Evolutionary conservation across 768 basidiomycete genomes (phyloP), one percentile per base, ranked within the genome.

Genomic region (Suillus lakei): DNA sequence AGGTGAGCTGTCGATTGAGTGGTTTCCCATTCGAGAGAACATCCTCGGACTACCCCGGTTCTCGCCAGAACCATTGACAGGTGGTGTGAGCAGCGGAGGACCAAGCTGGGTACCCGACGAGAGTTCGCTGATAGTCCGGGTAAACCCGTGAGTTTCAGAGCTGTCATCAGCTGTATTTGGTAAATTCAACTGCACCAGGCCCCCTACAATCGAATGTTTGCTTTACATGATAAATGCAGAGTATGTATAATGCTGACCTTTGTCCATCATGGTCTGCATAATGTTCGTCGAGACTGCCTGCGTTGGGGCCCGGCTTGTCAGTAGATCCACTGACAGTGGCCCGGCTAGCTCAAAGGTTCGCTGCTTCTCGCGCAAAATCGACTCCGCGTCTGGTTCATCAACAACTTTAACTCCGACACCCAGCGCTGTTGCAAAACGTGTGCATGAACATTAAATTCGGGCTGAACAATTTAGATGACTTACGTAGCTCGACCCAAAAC

Each of bases 401-500:
- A 80, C 38, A 76, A 84, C 79, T 61, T 86, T 87, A 41, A 77
- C 77, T n/a, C 91, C 90, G 32, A 93, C 86, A 5, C 90, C 91
- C n/a, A 93, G 78, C 6, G 91, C 83, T 83, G 54, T 55, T 32
- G 23, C 38, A 28, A 51, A 41, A 63, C 55, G 54, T 55, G 60
- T 62, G 54, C 50, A 64, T n/a, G 61, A 60, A 23, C 26, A 15
- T 64, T 34, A 55, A 64, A 8, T 41, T 28, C 21, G 41, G 23
- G 18, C 1, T 8, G n/a, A 53, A 21, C 36, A 38, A 30, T 16
- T 44, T 58, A 66, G 61, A 58, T 30, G 6, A 78, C 83, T 67
- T 72, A 84, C 81, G 90, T 41, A 93, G 76, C 74, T 93, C 92
- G 10, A 93, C 90, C 95, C 94, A 96, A 79, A 96, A 96, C 43